Evolutionary conservation across 2,329 filamentous ascomycete species (phyloP).

Genomic region (Clonostachys rosea): DNA sequence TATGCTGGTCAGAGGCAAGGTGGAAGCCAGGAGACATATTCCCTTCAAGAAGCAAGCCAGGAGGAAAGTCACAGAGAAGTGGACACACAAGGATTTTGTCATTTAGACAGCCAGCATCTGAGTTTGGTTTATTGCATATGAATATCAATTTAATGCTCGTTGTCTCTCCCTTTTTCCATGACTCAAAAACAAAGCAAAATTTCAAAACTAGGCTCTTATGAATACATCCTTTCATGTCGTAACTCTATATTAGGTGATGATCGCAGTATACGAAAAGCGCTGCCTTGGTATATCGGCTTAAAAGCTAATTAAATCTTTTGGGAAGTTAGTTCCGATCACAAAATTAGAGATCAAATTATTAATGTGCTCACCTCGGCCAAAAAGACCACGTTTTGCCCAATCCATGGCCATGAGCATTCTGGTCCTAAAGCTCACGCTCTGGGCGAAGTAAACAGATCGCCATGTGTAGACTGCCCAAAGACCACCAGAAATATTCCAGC

Average conservation of each 20-base stretch:
- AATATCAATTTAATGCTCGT: neutral
- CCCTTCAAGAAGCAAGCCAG: conserved; percentile 79
- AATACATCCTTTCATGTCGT: neutral
- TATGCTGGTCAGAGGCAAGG: conserved; percentile 80
- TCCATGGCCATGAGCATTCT: conserved; percentile 92
- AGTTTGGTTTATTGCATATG: neutral
- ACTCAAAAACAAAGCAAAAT: neutral
- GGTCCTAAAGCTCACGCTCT: conserved; percentile 91
- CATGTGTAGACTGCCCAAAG: conserved; percentile 93
- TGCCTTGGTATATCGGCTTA: conserved; percentile 14
- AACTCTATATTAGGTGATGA: neutral
- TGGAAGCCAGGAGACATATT: conserved; percentile 77
- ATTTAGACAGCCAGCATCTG: conserved; percentile 11
- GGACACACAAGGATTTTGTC: conserved; percentile 90
- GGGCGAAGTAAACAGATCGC: conserved; percentile 94
- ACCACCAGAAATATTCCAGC: conserved; percentile 74
- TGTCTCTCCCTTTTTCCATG: neutral
- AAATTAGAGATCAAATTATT: conserved; percentile 1
- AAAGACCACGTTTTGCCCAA: conserved; percentile 94
- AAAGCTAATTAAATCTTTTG: conserved; percentile 47
- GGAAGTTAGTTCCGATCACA: conserved; percentile 1
- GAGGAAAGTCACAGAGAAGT: conserved; percentile 86
- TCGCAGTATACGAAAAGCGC: neutral
- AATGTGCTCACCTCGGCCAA: conserved; percentile 76
- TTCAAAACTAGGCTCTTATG: neutral